Percentiles rank a stretch among this genome's conserved stretches.
Evolutionary conservation across 2,329 filamentous ascomycete species (phyloP).

Genomic region (Leptographium galeiforme): DNA sequence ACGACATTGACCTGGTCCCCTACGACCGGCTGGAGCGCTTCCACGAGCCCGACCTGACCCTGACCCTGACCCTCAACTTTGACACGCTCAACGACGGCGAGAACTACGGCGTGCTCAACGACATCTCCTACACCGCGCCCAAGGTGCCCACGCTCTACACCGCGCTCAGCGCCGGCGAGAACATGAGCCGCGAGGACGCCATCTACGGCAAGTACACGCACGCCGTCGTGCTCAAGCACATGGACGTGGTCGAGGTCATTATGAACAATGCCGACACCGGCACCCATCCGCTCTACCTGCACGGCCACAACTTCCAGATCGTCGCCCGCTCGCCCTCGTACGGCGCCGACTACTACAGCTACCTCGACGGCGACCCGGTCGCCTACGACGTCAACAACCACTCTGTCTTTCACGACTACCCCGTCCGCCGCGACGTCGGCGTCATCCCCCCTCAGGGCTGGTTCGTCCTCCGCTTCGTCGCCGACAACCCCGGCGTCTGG

Average conservation of each 20-base stretch:
- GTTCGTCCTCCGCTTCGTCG: conserved; percentile 52
- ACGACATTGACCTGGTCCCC: conserved; percentile 61
- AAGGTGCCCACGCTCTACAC: conserved; percentile 75
- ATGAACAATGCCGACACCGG: conserved; percentile 62
- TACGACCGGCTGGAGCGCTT: conserved; percentile 50
- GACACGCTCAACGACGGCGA: conserved; percentile 38
- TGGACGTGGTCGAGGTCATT: conserved; percentile 57
- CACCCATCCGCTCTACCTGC: conserved; percentile 65
- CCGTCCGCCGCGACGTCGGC: conserved; percentile 56
- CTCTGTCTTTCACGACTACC: conserved; percentile 33
- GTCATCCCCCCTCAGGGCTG: conserved; percentile 53
- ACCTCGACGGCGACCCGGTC: conserved; percentile 26
- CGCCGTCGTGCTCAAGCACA: conserved; percentile 52
- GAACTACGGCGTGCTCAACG: conserved; percentile 56
- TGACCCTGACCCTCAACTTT: conserved; percentile 34
- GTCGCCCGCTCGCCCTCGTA: conserved; percentile 44
- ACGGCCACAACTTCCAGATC: conserved; percentile 57
- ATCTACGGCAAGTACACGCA: conserved; percentile 57
- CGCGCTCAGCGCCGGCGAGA: conserved; percentile 43
- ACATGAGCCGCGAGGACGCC: conserved; percentile 41
- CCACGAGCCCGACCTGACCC: conserved; percentile 48
- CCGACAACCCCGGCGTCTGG: conserved; percentile 49
- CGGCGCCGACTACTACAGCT: conserved; percentile 35
- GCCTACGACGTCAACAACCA: conserved; percentile 11
- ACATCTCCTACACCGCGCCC: conserved; percentile 59